phyloP scores from a whole-genome alignment of 768 basidiomycete genomes.

The Paxillus involutus region DNA sequence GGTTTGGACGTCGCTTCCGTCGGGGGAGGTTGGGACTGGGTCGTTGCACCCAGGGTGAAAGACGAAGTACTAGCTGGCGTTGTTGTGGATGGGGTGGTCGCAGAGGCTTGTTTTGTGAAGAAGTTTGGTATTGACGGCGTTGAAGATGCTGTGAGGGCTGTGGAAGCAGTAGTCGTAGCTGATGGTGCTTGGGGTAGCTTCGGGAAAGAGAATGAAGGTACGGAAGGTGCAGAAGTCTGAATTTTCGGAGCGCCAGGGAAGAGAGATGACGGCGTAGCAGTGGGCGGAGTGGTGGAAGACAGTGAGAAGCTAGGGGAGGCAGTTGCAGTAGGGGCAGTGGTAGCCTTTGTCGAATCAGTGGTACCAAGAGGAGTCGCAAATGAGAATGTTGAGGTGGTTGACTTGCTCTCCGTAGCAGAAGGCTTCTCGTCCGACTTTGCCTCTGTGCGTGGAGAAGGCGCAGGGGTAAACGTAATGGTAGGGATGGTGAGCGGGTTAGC shows the following conservation, averaged over 20 bases:
- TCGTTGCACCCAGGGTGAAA: slow-evolving; percentile 4
- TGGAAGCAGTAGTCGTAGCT: not conserved
- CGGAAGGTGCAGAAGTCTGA: slow-evolving; percentile 9
- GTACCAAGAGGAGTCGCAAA: slow-evolving; percentile 6
- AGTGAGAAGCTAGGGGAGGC: slow-evolving; percentile 30
- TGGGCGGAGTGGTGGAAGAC: slow-evolving; percentile 16
- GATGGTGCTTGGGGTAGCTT: slow-evolving; percentile 12
- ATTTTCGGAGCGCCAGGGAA: slow-evolving; percentile 8
- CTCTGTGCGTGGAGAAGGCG: slow-evolving; percentile 9
- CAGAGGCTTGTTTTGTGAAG: slow-evolving; percentile 29
- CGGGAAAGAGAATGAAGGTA: slow-evolving; percentile 15
- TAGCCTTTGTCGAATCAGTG: slow-evolving; percentile 8
- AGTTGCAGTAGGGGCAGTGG: not conserved
- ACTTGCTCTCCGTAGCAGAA: slow-evolving; percentile 13
- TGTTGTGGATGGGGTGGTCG: not conserved
- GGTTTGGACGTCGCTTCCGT: slow-evolving; percentile 12
- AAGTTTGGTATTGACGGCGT: slow-evolving; percentile 26
- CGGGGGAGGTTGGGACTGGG: slow-evolving; percentile 10
- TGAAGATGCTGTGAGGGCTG: slow-evolving; percentile 2
- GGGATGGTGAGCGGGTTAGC: slow-evolving; percentile 23
- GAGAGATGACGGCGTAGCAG: slow-evolving; percentile 15
- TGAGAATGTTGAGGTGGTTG: slow-evolving; percentile 13
- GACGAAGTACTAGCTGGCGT: slow-evolving; percentile 2
- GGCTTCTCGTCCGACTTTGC: slow-evolving; percentile 10
- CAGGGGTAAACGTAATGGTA: slow-evolving; percentile 28